Base-by-base conservation (phyloP, 2,329 filamentous ascomycete genomes). In the Triangularia verruculosa region DNA sequence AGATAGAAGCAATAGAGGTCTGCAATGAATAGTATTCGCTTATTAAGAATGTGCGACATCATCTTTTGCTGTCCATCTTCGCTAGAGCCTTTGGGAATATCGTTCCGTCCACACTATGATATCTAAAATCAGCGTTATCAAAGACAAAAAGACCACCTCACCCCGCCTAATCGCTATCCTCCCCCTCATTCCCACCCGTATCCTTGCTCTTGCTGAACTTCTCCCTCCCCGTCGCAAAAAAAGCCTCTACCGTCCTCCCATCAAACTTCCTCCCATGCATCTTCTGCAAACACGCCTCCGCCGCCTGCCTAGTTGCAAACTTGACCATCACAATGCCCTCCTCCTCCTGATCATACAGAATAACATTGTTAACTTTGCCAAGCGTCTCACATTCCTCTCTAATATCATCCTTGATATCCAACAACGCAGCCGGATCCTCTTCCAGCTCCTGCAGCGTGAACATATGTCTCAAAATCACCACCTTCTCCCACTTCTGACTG, bases 351-450 rank as follows among this genome's bases (percentile, higher is more conserved):
- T 99, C 95, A 74, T 90, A 99, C 15, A 99, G 80, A 2, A 95
- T 88, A 47, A 98, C 91, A 72, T 96, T 97, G 30, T 93, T 96
- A 34, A 98, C 92, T 24, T 89, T 83, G 2, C 95, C 95, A 13
- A 95, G 80, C 77, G 96, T 96, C 63, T 86, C 83, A 75, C 92
- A 96, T 77, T 97, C 93, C 58, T 97, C 92, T 54, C 91, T 86
- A 62, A 98, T 91, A 74, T 99, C 95, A 74, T 97, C 90, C 74
- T 96, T 96, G 78, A 98, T 96, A 67, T 98, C 94, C 39, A 96
- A 80, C 64, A 96, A 84, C 1, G 90, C 91, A 0, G 88, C 87
- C 1, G 91, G 87, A 71, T 98, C 93, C 73, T 96, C 91, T 70
- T 93, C 88, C 25, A 98, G 82, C 78, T 97, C 92, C 66, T 89